A percentile compares a stretch with the other conserved stretches of the same genome.
phyloP scores from a whole-genome alignment of 768 basidiomycete species.

The Chlorophyllum brunneum region DNA sequence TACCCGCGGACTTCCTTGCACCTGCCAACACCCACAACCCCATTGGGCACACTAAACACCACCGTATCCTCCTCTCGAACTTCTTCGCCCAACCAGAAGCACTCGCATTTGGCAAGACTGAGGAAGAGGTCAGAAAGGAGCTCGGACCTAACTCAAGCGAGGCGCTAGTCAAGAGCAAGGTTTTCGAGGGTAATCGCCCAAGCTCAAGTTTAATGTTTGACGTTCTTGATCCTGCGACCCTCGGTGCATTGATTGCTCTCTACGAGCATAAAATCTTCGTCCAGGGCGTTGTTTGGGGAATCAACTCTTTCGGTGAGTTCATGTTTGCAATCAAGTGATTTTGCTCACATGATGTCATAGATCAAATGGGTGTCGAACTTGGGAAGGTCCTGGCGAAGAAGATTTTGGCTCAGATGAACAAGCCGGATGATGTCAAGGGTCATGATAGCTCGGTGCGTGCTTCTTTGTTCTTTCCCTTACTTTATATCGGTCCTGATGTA shows the following conservation, averaged over 20 bases:
- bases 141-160: conserved; percentile 69
- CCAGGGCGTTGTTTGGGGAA: conserved; percentile 96
- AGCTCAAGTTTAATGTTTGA: conserved; percentile 98
- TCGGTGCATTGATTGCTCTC: conserved; percentile 87
- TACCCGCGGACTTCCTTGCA: conserved; percentile 90
- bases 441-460: conserved; percentile 80
- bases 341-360: conserved; percentile 32
- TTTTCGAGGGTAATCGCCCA: conserved; percentile 96
- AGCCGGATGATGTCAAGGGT: conserved; percentile 71
- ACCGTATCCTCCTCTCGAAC: conserved; percentile 95
- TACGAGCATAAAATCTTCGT: conserved; percentile 99
- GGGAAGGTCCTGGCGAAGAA: conserved; percentile 97
- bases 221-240: conserved; percentile 80
- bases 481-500: neutral
- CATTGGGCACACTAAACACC: conserved; percentile 82
- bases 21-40: conserved; percentile 90
- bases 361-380: conserved; percentile 99
- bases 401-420: conserved; percentile 85
- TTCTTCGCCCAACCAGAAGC: conserved; percentile 99
- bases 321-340: neutral
- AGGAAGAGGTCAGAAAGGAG: conserved; percentile 77
- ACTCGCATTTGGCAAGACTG: conserved; percentile 95
- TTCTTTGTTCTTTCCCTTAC: conserved; percentile 14
- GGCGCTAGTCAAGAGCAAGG: conserved; percentile 91
- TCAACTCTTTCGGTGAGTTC: conserved; percentile 89